Conservation (phyloP, 192 early-diverging fungal genomes). For the Thoreauomyces humboldtii region DNA sequence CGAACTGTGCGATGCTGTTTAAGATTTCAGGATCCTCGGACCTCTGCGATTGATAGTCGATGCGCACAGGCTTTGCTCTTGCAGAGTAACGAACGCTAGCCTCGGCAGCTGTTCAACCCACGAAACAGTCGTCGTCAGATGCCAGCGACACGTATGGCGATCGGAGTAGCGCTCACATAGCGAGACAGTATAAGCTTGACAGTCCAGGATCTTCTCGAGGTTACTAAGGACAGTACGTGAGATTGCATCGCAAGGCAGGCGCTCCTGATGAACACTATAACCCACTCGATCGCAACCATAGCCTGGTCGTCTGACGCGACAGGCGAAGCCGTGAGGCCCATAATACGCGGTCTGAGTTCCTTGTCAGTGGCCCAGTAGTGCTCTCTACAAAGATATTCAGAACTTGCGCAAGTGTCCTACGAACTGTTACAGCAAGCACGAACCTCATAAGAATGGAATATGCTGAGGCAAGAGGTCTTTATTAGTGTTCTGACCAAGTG, state of each 20-base stretch:
- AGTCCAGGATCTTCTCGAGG: conserved; percentile 40
- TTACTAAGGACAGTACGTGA: conserved; percentile 13
- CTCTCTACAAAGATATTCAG: too few relatives aligned
- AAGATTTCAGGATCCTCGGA: neutral
- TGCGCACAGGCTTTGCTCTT: conserved; percentile 30
- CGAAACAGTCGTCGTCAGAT: too few relatives aligned
- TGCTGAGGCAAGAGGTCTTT: too few relatives aligned
- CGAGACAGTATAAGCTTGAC: conserved; percentile 34
- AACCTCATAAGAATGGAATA: conserved; percentile 77
- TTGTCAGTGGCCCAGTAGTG: conserved; percentile 64
- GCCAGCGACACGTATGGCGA: too few relatives aligned
- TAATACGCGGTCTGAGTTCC: conserved; percentile 67
- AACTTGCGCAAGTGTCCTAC: too few relatives aligned
- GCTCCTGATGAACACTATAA: neutral
- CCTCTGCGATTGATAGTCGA: conserved; percentile 14
- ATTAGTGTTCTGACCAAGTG: too few relatives aligned
- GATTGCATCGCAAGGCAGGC: neutral
- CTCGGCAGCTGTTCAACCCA: neutral
- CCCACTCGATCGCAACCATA: conserved; percentile 26
- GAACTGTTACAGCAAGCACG: too few relatives aligned
- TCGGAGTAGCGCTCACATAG: neutral
- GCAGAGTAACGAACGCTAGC: conserved; percentile 22
- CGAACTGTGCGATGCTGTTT: neutral
- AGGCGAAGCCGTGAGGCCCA: conserved; percentile 96
- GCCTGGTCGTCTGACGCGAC: conserved; percentile 39